These are phyloP conservation scores for Punica granatum DNA, from an alignment of 345 rosid species.

Conservation along the genomic window DNA sequence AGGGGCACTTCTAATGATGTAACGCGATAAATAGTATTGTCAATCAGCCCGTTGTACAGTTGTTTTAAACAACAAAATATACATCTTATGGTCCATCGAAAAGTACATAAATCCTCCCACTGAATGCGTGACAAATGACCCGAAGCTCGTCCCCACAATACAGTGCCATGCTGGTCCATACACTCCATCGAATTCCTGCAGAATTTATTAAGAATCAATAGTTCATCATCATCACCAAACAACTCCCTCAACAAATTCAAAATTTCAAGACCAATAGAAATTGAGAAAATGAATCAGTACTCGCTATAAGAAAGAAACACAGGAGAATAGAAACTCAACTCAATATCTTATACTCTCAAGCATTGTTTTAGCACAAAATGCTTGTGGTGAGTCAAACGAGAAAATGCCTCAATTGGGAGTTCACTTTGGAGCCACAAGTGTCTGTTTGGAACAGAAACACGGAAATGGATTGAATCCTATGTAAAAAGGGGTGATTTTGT, in stretches of 20 bases:
- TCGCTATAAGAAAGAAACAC: background rate
- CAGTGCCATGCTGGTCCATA: slow-evolving; percentile 70
- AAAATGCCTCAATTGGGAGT: too few relatives aligned
- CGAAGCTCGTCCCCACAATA: slow-evolving; percentile 56
- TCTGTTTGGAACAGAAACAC: too few relatives aligned
- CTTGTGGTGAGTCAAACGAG: background rate
- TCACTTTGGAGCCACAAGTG: too few relatives aligned
- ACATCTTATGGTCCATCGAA: slow-evolving; percentile 48
- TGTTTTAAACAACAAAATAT: slow-evolving; percentile 51
- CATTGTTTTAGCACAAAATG: background rate
- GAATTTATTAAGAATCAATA: background rate
- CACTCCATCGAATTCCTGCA: slow-evolving; percentile 53
- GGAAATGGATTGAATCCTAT: too few relatives aligned
- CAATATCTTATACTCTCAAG: background rate
- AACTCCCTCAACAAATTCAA: background rate
- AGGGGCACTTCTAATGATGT: background rate
- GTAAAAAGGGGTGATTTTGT: too few relatives aligned
- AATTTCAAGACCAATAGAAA: too few relatives aligned
- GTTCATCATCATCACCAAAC: background rate
- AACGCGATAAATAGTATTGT: too few relatives aligned
- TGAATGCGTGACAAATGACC: slow-evolving; percentile 56
- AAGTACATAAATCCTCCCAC: slow-evolving; percentile 56
- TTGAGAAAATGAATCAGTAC: background rate
- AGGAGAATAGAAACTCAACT: background rate
- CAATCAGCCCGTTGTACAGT: slow-evolving; percentile 49